Evolutionary conservation across 116 monocot genomes (phyloP).

Genomic region (Zostera marina): DNA sequence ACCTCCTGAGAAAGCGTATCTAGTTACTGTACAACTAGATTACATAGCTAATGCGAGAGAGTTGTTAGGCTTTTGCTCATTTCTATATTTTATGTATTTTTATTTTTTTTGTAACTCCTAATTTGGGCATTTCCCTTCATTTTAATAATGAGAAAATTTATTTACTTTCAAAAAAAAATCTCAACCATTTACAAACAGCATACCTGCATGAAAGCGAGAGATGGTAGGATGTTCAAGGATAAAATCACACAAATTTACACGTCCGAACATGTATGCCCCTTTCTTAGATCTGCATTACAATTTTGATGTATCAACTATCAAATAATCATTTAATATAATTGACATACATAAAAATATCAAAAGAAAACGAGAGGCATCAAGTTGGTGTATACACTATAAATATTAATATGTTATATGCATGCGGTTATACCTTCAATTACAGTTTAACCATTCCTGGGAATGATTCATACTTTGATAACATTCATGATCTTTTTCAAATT

Average conservation of each 20-base stretch:
- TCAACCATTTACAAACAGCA: neutral
- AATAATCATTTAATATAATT: neutral
- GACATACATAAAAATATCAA: neutral
- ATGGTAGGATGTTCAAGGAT: slow-evolving; percentile 80
- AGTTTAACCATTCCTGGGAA: too few relatives aligned
- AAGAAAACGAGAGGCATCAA: neutral
- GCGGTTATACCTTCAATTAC: neutral
- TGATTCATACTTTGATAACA: too few relatives aligned
- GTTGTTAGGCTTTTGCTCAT: too few relatives aligned
- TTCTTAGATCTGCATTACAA: slow-evolving; percentile 26
- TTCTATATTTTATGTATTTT: too few relatives aligned
- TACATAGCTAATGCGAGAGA: too few relatives aligned
- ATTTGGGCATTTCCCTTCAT: too few relatives aligned
- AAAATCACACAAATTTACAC: slow-evolving; percentile 84
- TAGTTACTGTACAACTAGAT: too few relatives aligned
- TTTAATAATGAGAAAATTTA: too few relatives aligned
- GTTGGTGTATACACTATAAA: neutral
- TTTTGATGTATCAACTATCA: neutral
- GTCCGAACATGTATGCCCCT: slow-evolving; percentile 95
- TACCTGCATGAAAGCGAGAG: slow-evolving; percentile 91
- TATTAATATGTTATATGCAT: neutral
- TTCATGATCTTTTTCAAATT: too few relatives aligned
- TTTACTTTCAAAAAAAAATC: too few relatives aligned
- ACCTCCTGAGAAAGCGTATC: too few relatives aligned
- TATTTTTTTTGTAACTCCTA: too few relatives aligned